Evolutionary conservation across 192 early-diverging fungal species (phyloP).

Genomic region (Coemansia erecta): DNA sequence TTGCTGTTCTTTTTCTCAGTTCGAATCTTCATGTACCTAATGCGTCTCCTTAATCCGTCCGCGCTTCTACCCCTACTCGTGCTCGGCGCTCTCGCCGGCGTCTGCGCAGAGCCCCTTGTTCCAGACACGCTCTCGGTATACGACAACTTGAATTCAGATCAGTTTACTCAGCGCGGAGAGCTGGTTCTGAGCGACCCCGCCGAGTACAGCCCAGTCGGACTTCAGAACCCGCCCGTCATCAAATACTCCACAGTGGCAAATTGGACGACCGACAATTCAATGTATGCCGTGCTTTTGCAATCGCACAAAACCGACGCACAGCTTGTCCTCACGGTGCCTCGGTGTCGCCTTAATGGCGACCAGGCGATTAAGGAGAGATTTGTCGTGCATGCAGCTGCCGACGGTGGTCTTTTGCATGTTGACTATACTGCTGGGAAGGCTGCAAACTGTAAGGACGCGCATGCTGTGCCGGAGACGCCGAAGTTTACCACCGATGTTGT

Average conservation of each 20-base stretch:
- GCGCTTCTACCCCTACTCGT: not conserved
- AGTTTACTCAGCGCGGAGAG: slow-evolving; percentile 43
- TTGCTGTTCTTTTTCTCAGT: no score
- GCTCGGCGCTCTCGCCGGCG: not conserved
- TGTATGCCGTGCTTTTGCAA: slow-evolving; percentile 27
- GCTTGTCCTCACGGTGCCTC: slow-evolving; percentile 15
- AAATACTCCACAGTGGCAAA: not conserved
- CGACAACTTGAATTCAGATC: slow-evolving; percentile 13
- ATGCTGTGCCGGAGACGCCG: not conserved
- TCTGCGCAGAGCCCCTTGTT: not conserved
- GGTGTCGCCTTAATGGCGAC: slow-evolving; percentile 25
- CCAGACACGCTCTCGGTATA: slow-evolving; percentile 34
- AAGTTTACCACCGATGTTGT: slow-evolving; percentile 16
- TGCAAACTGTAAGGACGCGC: slow-evolving; percentile 16
- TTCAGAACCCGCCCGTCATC: slow-evolving; percentile 16
- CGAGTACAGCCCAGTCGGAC: slow-evolving; percentile 19
- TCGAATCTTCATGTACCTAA: not conserved
- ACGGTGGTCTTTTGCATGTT: slow-evolving; percentile 28
- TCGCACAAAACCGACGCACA: slow-evolving; percentile 17
- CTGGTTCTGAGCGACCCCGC: slow-evolving; percentile 25
- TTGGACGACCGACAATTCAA: not conserved
- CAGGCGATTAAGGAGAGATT: slow-evolving; percentile 28
- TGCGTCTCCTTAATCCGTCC: slow-evolving; percentile 9
- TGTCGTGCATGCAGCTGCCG: slow-evolving; percentile 25
- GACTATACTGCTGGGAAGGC: slow-evolving; percentile 38